Conservation (phyloP, 805 yeast genomes). For the Kodamaea sagamina region DNA sequence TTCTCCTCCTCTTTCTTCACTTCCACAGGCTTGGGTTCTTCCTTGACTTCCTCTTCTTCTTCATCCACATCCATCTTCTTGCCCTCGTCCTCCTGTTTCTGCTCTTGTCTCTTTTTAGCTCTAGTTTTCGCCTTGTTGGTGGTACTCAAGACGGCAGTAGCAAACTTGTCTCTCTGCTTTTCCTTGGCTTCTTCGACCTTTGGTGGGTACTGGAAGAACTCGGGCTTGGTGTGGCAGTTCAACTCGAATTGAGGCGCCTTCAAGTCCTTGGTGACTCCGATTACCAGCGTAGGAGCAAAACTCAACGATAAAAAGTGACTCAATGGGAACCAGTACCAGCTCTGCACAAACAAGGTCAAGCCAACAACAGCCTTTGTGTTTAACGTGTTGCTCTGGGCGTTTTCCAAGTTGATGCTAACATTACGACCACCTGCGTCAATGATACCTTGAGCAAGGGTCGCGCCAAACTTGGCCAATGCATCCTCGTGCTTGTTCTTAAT, state of each 20-base stretch:
- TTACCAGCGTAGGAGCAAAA: conserved; percentile 86
- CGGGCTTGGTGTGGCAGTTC: conserved; percentile 78
- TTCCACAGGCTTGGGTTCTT: conserved; percentile 16
- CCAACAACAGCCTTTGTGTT: conserved; percentile 93
- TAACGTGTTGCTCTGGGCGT: conserved; percentile 83
- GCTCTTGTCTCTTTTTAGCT: conserved; percentile 64
- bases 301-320: conserved; percentile 91
- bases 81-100: conserved; percentile 53
- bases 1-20: conserved; percentile 28
- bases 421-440: conserved; percentile 98
- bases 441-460: conserved; percentile 94
- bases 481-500: conserved; percentile 89
- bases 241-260: conserved; percentile 82
- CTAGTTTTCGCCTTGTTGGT: conserved; percentile 93
- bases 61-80: conserved; percentile 38
- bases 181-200: conserved; percentile 76
- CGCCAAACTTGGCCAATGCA: conserved; percentile 96
- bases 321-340: conserved; percentile 98
- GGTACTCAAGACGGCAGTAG: conserved; percentile 91
- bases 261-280: conserved; percentile 79
- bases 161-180: conserved; percentile 83
- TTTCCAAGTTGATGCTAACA: conserved; percentile 90
- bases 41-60: conserved; percentile 21
- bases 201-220: conserved; percentile 86
- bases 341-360: conserved; percentile 82